Conservation (phyloP, 495 filamentous ascomycete genomes). For the Penicillium paradoxum region DNA sequence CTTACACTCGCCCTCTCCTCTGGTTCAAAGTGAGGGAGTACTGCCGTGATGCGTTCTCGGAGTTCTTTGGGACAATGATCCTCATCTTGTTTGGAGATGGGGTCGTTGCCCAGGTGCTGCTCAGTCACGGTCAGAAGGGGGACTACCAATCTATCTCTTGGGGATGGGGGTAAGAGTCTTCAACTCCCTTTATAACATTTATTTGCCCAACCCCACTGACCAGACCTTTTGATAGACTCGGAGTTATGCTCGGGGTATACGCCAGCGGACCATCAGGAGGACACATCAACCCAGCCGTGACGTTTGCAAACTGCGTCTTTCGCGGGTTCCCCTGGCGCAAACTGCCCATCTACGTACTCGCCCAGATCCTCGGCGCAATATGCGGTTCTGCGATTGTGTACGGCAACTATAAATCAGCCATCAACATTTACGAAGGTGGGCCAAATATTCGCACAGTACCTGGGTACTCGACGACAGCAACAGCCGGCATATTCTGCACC, state of each 20-base stretch:
- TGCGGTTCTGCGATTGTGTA: conserved; percentile 51
- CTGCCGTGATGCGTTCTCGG: conserved; percentile 53
- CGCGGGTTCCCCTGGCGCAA: conserved; percentile 59
- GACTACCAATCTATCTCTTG: conserved; percentile 58
- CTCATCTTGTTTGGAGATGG: conserved; percentile 61
- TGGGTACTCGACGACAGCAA: conserved; percentile 49
- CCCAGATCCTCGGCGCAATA: conserved; percentile 54
- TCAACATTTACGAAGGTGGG: conserved; percentile 54
- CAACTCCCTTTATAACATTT: not conserved
- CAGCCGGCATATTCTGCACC: conserved; percentile 62
- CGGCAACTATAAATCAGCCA: conserved; percentile 51
- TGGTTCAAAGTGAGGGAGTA: conserved; percentile 46
- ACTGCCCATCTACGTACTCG: conserved; percentile 48
- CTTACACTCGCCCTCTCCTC: conserved; percentile 22
- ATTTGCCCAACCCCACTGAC: conserved; percentile 6
- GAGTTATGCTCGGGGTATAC: conserved; percentile 65
- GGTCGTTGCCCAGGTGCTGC: conserved; percentile 53
- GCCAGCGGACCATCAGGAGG: conserved; percentile 53
- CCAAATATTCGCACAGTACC: conserved; percentile 52
- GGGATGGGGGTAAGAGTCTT: conserved; percentile 53
- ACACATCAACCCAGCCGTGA: conserved; percentile 63
- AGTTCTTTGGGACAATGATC: conserved; percentile 62
- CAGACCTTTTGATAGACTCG: conserved; percentile 28
- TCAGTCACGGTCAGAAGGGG: conserved; percentile 48
- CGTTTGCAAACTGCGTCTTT: conserved; percentile 57